These are phyloP conservation scores for Hericium coralloides DNA, from an alignment of 768 basidiomycete genomes.

Conservation along the genomic window DNA sequence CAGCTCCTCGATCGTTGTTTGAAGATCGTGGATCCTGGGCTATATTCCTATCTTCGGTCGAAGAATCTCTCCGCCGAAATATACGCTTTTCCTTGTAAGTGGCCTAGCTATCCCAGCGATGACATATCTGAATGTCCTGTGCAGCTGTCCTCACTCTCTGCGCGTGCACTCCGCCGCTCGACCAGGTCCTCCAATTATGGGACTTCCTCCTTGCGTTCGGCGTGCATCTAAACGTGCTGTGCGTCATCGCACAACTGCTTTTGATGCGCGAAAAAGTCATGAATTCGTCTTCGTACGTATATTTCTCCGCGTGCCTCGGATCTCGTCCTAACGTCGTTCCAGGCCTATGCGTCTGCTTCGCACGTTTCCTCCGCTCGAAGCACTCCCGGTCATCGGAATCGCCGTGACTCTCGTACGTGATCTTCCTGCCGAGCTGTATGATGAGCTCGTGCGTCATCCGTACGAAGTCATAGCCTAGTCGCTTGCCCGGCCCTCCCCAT, in stretches of 20 bases:
- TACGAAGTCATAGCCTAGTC: constrained; percentile 34
- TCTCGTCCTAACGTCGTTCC: background rate
- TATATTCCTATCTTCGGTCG: constrained; percentile 72
- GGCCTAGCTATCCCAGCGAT: constrained; percentile 1
- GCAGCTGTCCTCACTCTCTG: constrained; percentile 89
- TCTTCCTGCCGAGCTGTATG: constrained; percentile 77
- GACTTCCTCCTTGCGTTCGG: constrained; percentile 97
- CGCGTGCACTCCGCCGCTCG: constrained; percentile 93
- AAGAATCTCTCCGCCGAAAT: constrained; percentile 94
- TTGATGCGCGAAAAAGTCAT: constrained; percentile 89
- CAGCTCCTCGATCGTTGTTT: constrained; percentile 91
- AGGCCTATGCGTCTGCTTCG: constrained; percentile 94
- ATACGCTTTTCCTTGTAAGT: constrained; percentile 94
- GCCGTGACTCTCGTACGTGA: constrained; percentile 92
- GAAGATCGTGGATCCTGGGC: constrained; percentile 81
- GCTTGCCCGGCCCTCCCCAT: too few species aligned
- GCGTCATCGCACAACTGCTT: constrained; percentile 91
- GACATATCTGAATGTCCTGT: background rate
- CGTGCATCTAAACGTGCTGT: constrained; percentile 91
- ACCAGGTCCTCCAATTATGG: constrained; percentile 93
- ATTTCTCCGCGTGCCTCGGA: constrained; percentile 1
- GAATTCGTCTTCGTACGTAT: constrained; percentile 67
- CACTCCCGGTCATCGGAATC: constrained; percentile 81
- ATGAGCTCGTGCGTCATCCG: constrained; percentile 83
- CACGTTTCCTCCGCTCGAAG: constrained; percentile 88